Percentiles rank a stretch among this genome's conserved stretches.
phyloP scores from a whole-genome alignment of 495 filamentous ascomycete genomes.

The Cenococcum geophilum region DNA sequence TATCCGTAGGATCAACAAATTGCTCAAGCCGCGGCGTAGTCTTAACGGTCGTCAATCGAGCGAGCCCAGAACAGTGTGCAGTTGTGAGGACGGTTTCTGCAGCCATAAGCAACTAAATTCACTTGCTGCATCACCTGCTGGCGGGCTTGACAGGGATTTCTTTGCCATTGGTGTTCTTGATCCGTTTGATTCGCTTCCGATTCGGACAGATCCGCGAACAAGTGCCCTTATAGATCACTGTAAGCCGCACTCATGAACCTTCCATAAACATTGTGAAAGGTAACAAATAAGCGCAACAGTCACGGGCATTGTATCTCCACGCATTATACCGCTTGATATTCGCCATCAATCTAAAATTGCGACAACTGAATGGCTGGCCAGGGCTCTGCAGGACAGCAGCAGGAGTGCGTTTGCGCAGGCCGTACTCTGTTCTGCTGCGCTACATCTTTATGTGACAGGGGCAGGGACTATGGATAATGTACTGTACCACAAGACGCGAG shows the following conservation, averaged over 20 bases:
- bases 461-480: slow-evolving; percentile 9
- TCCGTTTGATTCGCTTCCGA: slow-evolving; percentile 20
- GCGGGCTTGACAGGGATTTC: slow-evolving; percentile 11
- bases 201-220: slow-evolving; percentile 18
- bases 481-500: slow-evolving; percentile 26
- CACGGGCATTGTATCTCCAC: slow-evolving; percentile 11
- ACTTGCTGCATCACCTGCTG: neutral
- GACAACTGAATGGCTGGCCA: slow-evolving; percentile 24
- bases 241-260: slow-evolving; percentile 15
- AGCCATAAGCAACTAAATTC: neutral
- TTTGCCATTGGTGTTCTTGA: slow-evolving; percentile 19
- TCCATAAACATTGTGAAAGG: neutral
- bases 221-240: slow-evolving; percentile 23
- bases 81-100: slow-evolving; percentile 16
- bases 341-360: slow-evolving; percentile 19
- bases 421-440: slow-evolving; percentile 23
- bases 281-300: slow-evolving; percentile 19
- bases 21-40: neutral
- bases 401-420: slow-evolving; percentile 29
- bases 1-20: neutral
- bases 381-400: slow-evolving; percentile 16
- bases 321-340: slow-evolving; percentile 29
- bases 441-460: slow-evolving; percentile 27
- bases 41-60: slow-evolving; percentile 8
- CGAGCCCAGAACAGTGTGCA: slow-evolving; percentile 9